Percentiles rank a stretch among this genome's conserved stretches.
phyloP scores from a whole-genome alignment of 192 early-diverging fungal species.

The Umbelopsis vinacea region DNA sequence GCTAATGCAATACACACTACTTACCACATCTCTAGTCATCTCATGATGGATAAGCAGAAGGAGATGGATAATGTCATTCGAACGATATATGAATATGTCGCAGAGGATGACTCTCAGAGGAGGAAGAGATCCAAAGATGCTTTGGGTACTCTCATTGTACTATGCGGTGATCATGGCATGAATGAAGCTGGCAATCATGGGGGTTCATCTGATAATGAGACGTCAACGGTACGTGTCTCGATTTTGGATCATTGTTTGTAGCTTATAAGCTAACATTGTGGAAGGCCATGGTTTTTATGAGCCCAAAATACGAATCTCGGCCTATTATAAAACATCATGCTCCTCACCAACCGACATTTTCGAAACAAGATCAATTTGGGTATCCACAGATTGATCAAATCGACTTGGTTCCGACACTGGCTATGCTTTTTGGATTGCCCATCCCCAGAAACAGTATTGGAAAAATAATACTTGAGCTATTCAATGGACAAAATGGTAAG shows the following conservation, averaged over 20 bases:
- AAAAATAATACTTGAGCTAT: constrained; percentile 78
- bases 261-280: background rate
- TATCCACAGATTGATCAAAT: constrained; percentile 79
- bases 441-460: constrained; percentile 96
- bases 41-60: constrained; percentile 76
- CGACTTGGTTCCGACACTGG: constrained; percentile 87
- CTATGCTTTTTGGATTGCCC: constrained; percentile 80
- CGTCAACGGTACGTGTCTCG: constrained; percentile 47
- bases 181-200: constrained; percentile 73
- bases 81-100: constrained; percentile 54
- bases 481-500: constrained; percentile 50
- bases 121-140: constrained; percentile 37
- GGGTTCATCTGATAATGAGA: constrained; percentile 58
- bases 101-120: constrained; percentile 48
- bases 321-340: constrained; percentile 20
- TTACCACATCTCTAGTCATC: constrained; percentile 43
- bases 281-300: constrained; percentile 54
- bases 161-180: constrained; percentile 88
- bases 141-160: constrained; percentile 70
- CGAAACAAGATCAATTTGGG: constrained; percentile 38
- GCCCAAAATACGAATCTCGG: constrained; percentile 41
- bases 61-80: constrained; percentile 77
- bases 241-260: background rate
- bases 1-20: background rate
- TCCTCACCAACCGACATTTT: background rate